A percentile compares a stretch with the other conserved stretches of the same genome.
These are phyloP conservation scores for Solidago caesia DNA, from an alignment of 129 eudicot genomes.

Conservation along the genomic window DNA sequence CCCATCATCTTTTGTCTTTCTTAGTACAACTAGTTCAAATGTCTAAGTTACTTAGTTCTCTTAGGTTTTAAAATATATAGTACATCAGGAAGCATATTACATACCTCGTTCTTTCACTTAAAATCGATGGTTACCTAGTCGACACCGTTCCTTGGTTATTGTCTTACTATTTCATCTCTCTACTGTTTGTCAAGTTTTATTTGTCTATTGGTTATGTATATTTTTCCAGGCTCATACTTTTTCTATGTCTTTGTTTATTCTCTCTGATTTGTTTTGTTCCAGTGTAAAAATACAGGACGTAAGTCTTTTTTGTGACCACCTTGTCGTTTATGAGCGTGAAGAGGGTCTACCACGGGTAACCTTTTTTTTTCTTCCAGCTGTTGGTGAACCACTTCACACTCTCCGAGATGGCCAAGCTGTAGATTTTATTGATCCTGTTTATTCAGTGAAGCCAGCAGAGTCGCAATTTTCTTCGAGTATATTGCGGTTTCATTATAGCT, in stretches of 20 bases:
- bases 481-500: conserved; percentile 72
- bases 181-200: neutral
- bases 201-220: neutral
- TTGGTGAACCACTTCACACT: conserved; percentile 62
- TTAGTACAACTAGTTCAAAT: neutral
- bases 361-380: conserved; percentile 64
- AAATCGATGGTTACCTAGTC: neutral
- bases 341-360: conserved; percentile 68
- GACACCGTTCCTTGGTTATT: conserved; percentile 14
- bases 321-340: conserved; percentile 83
- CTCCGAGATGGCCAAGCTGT: conserved; percentile 74
- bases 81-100: neutral
- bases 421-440: conserved; percentile 81
- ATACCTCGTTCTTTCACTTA: conserved; percentile 5
- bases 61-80: conserved; percentile 6
- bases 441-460: conserved; percentile 62
- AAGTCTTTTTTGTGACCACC: conserved; percentile 68
- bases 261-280: conserved; percentile 21
- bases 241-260: neutral
- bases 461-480: conserved; percentile 72
- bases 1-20: neutral
- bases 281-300: conserved; percentile 86
- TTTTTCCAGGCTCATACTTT: neutral
- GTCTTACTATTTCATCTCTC: neutral
- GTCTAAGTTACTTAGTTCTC: neutral